Percentiles rank a stretch among this genome's conserved stretches.
Conservation (phyloP, 2,329 filamentous ascomycete genomes). For the Samsoniella hepiali region DNA sequence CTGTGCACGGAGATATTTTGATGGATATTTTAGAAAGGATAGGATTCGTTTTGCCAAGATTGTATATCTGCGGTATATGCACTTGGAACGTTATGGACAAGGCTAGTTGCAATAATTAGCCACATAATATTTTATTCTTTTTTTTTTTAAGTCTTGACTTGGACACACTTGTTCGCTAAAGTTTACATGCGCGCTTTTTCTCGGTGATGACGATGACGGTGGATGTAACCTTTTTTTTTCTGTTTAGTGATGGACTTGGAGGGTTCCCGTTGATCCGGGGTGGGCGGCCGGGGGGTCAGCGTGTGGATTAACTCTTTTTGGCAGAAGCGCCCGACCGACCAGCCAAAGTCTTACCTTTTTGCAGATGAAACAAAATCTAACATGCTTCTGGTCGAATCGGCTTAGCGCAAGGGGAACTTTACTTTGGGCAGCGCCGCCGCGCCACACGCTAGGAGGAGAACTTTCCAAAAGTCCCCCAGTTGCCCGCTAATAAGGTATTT, state of each 20-base stretch:
- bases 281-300: neutral
- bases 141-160: neutral
- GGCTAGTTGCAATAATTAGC: slow-evolving; percentile 8
- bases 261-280: neutral
- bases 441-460: too few species aligned
- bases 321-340: neutral
- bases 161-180: too few species aligned
- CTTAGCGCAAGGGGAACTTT: too few species aligned
- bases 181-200: neutral
- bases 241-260: neutral
- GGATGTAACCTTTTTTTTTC: too few species aligned
- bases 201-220: too few species aligned
- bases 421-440: too few species aligned
- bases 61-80: slow-evolving; percentile 8
- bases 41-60: neutral
- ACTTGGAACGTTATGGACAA: slow-evolving; percentile 7
- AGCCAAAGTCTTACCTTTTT: neutral
- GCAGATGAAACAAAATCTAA: neutral
- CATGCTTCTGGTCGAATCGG: neutral
- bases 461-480: too few species aligned
- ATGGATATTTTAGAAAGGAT: slow-evolving; percentile 7
- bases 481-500: too few species aligned
- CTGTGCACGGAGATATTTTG: neutral
- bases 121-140: slow-evolving; percentile 12
- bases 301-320: neutral